Percentiles rank a stretch among this genome's conserved stretches.
phyloP scores from a whole-genome alignment of 345 rosid genomes.

The Bruguiera gymnorhiza region DNA sequence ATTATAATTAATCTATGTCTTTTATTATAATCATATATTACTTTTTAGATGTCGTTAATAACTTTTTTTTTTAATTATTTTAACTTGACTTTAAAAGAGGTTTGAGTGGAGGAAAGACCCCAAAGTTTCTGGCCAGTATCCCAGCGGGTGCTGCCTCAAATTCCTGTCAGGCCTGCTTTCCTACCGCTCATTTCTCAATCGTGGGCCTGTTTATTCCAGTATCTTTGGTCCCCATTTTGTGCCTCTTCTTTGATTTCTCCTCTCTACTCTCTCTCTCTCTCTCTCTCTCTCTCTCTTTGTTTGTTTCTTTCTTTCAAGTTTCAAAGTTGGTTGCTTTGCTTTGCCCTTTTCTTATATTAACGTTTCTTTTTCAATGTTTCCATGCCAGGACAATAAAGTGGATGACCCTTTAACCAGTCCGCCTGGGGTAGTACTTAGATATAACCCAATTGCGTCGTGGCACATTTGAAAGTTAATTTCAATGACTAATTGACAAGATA shows the following conservation, averaged over 20 bases:
- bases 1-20: too few species aligned
- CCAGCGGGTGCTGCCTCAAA: neutral
- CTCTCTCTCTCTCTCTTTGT: neutral
- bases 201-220: conserved; percentile 16
- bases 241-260: neutral
- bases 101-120: conserved; percentile 26
- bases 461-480: conserved; percentile 3
- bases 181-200: conserved; percentile 27
- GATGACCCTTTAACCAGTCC: neutral
- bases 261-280: neutral
- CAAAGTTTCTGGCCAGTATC: neutral
- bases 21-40: too few species aligned
- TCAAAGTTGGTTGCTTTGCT: conserved; percentile 2
- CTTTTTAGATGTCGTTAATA: too few species aligned
- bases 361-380: neutral
- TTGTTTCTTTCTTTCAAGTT: conserved; percentile 14
- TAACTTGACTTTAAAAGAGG: conserved; percentile 27
- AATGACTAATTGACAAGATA: conserved; percentile 18
- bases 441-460: conserved; percentile 16
- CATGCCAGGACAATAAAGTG: neutral
- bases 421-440: conserved; percentile 7
- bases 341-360: neutral
- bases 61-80: neutral
- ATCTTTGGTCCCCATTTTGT: neutral
- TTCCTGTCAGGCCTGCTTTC: conserved; percentile 9